Evolutionary conservation across 1,284 basidiomycete species (phyloP).

Genomic region (Cutaneotrichosporon dermatis): DNA sequence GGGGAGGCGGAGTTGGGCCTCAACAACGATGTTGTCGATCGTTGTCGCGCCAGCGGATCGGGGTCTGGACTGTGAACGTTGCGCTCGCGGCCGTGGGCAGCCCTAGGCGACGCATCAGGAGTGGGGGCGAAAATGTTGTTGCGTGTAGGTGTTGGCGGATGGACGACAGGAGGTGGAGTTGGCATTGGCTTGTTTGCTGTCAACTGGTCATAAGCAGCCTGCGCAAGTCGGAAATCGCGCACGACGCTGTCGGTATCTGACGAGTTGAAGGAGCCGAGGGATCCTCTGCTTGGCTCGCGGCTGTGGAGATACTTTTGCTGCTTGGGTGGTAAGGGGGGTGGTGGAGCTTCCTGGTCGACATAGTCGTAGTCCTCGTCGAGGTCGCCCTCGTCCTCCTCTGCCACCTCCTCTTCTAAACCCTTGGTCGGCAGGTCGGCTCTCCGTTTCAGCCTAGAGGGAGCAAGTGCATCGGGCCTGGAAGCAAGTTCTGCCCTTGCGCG

Average conservation of each 20-base stretch:
- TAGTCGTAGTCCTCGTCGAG: background rate
- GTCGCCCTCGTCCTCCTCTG: background rate
- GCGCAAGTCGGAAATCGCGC: slow-evolving; percentile 17
- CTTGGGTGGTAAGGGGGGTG: background rate
- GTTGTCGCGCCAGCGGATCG: slow-evolving; percentile 4
- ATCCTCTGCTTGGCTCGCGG: slow-evolving; percentile 7
- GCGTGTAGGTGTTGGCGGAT: background rate
- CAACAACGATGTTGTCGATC: slow-evolving; percentile 7
- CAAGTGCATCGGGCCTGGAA: slow-evolving; percentile 1
- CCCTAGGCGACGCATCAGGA: slow-evolving; percentile 10
- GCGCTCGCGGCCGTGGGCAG: background rate
- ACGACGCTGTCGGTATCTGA: slow-evolving; percentile 18
- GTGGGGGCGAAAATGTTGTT: slow-evolving; percentile 7
- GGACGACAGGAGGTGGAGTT: background rate
- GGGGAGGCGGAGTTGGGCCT: slow-evolving; percentile 14
- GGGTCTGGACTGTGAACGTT: slow-evolving; percentile 2
- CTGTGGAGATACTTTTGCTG: slow-evolving; percentile 6
- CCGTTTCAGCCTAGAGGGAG: background rate
- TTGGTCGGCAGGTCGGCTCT: too few species aligned
- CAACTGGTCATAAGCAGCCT: slow-evolving; percentile 18
- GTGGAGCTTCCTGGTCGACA: background rate
- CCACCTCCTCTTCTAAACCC: too few species aligned
- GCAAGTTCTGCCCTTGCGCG: slow-evolving; percentile 23
- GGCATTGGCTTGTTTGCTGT: background rate
- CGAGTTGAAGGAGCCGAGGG: slow-evolving; percentile 5